Conservation (phyloP, 148 eudicot genomes). For the Tetragonia tetragonoides region DNA sequence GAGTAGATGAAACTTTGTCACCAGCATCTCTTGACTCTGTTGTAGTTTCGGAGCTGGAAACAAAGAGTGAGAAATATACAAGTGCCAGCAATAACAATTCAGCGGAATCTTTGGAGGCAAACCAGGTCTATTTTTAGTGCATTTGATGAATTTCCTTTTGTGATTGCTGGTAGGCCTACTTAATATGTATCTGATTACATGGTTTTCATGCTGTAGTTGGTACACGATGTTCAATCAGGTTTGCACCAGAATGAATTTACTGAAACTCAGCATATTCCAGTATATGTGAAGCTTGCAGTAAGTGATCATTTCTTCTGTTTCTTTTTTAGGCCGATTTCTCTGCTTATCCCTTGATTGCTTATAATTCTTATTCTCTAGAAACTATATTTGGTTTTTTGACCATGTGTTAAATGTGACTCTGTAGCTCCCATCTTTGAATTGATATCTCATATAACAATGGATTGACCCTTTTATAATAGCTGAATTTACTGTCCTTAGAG, state of each 20-base stretch:
- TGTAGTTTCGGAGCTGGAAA: constrained; percentile 51
- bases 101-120: constrained; percentile 54
- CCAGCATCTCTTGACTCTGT: constrained; percentile 70
- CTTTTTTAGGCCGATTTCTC: background rate
- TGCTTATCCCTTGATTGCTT: background rate
- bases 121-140: constrained; percentile 38
- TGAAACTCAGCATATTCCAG: constrained; percentile 57
- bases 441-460: background rate
- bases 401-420: background rate
- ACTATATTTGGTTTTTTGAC: background rate
- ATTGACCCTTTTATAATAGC: background rate
- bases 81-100: constrained; percentile 56
- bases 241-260: constrained; percentile 37
- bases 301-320: constrained; percentile 24
- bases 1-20: constrained; percentile 61
- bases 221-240: constrained; percentile 52
- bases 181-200: constrained; percentile 6
- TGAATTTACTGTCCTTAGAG: background rate
- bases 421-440: background rate
- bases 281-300: constrained; percentile 64
- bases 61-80: constrained; percentile 51
- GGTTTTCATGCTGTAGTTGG: constrained; percentile 45
- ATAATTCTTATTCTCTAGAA: background rate
- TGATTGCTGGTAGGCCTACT: background rate
- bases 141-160: background rate